Percentiles rank a stretch among this genome's conserved stretches.
Conservation (phyloP, 495 filamentous ascomycete species). For the Collariella sp. region DNA sequence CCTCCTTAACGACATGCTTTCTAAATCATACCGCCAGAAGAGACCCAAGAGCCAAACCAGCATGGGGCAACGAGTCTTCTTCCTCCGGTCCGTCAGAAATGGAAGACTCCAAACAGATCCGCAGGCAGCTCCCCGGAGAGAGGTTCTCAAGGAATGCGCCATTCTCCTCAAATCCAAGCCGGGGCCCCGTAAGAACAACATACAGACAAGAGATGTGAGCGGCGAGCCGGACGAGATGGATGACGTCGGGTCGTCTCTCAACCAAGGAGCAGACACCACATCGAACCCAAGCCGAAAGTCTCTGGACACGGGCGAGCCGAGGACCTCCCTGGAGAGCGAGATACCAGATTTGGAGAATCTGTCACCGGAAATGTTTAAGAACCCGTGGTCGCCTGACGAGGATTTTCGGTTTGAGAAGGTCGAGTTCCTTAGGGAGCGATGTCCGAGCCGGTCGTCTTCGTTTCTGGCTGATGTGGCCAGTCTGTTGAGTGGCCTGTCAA, state of each 20-base stretch:
- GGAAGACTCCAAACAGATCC: not conserved
- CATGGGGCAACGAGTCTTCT: conserved; percentile 8
- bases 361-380: not conserved
- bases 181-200: not conserved
- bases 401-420: not conserved
- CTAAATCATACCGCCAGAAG: conserved; percentile 16
- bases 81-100: conserved; percentile 1
- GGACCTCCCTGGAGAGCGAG: not conserved
- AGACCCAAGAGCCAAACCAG: conserved; percentile 9
- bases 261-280: not conserved
- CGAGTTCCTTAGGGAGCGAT: conserved; percentile 7
- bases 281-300: not conserved
- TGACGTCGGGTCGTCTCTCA: not conserved
- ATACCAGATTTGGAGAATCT: not conserved
- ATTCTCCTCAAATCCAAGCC: conserved; percentile 7
- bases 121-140: not conserved
- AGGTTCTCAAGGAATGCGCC: conserved; percentile 1
- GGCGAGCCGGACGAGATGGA: not conserved
- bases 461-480: conserved; percentile 11
- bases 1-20: conserved; percentile 15
- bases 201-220: not conserved
- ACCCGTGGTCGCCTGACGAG: conserved; percentile 1
- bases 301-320: not conserved
- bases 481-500: conserved; percentile 12
- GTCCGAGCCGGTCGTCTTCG: conserved; percentile 12